phyloP scores from a whole-genome alignment of 2,329 filamentous ascomycete species.

The Coccinonectria pachysandricola region DNA sequence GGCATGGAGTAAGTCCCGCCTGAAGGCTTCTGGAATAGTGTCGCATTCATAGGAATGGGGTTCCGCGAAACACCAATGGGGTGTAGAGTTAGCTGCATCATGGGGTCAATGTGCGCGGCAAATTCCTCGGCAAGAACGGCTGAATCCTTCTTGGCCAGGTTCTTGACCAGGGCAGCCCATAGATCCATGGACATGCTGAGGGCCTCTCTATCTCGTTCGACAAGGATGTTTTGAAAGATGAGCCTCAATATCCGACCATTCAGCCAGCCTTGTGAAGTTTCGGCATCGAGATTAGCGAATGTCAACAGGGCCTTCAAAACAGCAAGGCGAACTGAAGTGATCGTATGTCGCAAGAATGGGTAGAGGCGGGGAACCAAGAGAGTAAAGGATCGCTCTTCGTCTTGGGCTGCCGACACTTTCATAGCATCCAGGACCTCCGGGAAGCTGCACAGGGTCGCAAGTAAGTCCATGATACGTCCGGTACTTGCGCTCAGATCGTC shows the following conservation, averaged over 20 bases:
- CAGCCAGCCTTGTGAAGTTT: slow-evolving; percentile 80
- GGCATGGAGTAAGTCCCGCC: slow-evolving; percentile 64
- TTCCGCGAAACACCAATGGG: slow-evolving; percentile 87
- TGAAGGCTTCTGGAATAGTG: slow-evolving; percentile 86
- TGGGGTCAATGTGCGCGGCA: slow-evolving; percentile 61
- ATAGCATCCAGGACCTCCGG: slow-evolving; percentile 86
- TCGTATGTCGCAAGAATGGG: slow-evolving; percentile 92
- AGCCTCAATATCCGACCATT: slow-evolving; percentile 80
- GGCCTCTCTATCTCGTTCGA: slow-evolving; percentile 80
- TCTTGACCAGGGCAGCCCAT: slow-evolving; percentile 69
- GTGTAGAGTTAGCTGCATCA: slow-evolving; percentile 76
- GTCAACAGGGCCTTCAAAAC: slow-evolving; percentile 88
- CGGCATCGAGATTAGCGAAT: slow-evolving; percentile 77
- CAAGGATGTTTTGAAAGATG: slow-evolving; percentile 88
- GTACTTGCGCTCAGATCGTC: slow-evolving; percentile 96
- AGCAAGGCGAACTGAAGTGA: slow-evolving; percentile 86
- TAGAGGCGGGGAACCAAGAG: slow-evolving; percentile 88
- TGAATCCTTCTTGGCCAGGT: slow-evolving; percentile 53
- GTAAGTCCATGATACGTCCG: slow-evolving; percentile 94
- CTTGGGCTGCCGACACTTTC: slow-evolving; percentile 75
- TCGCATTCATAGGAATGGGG: slow-evolving; percentile 83
- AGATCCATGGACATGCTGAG: slow-evolving; percentile 76
- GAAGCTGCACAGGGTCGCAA: slow-evolving; percentile 92
- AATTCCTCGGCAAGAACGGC: slow-evolving; percentile 64
- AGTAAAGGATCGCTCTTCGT: slow-evolving; percentile 82